Evolutionary conservation across 1,284 basidiomycete species (phyloP), one percentile per base, ranked within the genome.

Genomic region (Ustilago bromivora): DNA sequence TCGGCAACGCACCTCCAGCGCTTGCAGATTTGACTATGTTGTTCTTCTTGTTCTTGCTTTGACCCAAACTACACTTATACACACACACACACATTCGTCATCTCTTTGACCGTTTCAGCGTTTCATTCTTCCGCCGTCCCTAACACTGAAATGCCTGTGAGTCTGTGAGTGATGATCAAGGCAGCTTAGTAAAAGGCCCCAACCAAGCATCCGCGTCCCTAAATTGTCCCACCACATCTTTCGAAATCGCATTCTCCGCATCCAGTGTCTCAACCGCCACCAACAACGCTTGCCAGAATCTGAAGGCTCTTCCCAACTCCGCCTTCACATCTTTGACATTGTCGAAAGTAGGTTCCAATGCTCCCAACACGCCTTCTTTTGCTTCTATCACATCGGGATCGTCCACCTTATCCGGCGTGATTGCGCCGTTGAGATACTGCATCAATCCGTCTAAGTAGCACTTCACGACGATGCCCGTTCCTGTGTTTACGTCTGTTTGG

Each of bases 271-370:
- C 89, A 89, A 98, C 93, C 81, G 94, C 94, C 59, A 90, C 90
- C 87, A 98, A 90, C 81, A 95, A 91, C 86, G 95, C 90, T 85
- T 96, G 93, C 96, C 97, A 99, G 89, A 99, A 99, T 80, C 97
- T 90, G 89, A 99, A 98, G 5, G 95, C 96, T 62, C 97, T 89
- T 86, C 95, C 94, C 57, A 99, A 92, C 89, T 99, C 96, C 64
- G 88, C 88, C 87, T 91, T 91, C 8, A 96, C 94, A 71, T 87
- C 88, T 88, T 95, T 96, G 80, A 99, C 93, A 28, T 94, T 95
- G 2, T 87, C 86, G 89, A 99, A 99, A 54, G 93, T 95, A 83
- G 95, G 93, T 78, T 97, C 95, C 82, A 96, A 93, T 83, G 97
- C 93, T 72, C 93, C 93, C 38, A 98, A 89, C 32, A 96, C 95